A percentile compares a stretch with the other conserved stretches of the same genome.
Evolutionary conservation across 768 basidiomycete genomes (phyloP).

Genomic region (Galerina sulciceps): DNA sequence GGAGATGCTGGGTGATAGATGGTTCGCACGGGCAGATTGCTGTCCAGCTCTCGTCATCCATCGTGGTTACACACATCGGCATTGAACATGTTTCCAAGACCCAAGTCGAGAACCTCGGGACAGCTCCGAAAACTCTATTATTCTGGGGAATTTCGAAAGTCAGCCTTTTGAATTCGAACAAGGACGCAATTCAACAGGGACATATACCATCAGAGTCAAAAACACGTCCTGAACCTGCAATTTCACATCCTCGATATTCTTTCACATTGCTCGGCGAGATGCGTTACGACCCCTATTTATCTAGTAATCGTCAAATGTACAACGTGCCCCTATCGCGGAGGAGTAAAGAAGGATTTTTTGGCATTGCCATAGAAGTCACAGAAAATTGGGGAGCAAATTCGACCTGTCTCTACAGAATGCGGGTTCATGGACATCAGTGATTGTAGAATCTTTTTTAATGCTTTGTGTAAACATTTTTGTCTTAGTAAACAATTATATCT

Average conservation of each 20-base stretch:
- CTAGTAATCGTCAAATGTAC: neutral
- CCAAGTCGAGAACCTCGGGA: neutral
- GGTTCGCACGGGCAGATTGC: constrained; percentile 3
- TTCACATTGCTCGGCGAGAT: neutral
- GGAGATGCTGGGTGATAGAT: constrained; percentile 6
- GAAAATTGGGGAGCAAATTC: constrained; percentile 11
- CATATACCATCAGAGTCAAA: neutral
- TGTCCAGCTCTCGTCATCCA: neutral
- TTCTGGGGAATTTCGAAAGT: neutral
- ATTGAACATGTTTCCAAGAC: constrained; percentile 9
- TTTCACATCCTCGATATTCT: neutral
- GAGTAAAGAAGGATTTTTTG: neutral
- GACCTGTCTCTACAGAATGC: constrained; percentile 7
- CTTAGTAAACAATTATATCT: too few species aligned
- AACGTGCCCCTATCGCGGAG: neutral
- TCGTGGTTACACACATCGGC: constrained; percentile 1
- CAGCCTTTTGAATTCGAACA: neutral
- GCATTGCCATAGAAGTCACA: neutral
- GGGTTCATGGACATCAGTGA: constrained; percentile 1
- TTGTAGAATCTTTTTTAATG: too few species aligned
- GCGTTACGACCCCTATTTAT: neutral
- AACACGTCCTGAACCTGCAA: neutral
- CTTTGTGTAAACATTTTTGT: too few species aligned
- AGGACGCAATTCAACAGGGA: neutral
- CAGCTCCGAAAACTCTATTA: neutral